A percentile compares a stretch with the other conserved stretches of the same genome.
These are phyloP conservation scores for Aspergillus candidus DNA, from an alignment of 2,329 filamentous ascomycete genomes.

Conservation along the genomic window DNA sequence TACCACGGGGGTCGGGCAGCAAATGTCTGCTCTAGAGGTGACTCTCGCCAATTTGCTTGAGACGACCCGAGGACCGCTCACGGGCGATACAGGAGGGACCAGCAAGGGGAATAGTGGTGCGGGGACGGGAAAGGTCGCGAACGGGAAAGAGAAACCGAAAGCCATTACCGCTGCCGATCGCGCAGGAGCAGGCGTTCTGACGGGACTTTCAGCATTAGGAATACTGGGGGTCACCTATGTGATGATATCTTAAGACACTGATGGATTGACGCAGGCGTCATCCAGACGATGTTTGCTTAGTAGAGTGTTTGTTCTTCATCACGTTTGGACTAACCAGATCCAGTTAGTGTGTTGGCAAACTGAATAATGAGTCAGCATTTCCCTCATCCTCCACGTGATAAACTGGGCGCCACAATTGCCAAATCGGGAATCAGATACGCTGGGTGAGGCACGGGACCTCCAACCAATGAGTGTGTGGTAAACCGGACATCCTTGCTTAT, in stretches of 20 bases:
- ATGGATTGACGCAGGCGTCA: too few species aligned
- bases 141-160: constrained; percentile 16
- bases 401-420: neutral
- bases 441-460: neutral
- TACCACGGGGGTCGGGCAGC: constrained; percentile 31
- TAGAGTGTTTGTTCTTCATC: neutral
- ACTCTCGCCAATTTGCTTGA: constrained; percentile 51
- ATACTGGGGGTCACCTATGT: constrained; percentile 8
- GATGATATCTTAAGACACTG: neutral
- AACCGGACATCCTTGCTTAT: too few species aligned
- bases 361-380: too few species aligned
- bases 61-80: constrained; percentile 35
- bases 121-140: constrained; percentile 19
- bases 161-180: constrained; percentile 23
- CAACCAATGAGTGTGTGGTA: constrained; percentile 4
- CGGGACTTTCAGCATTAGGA: constrained; percentile 22
- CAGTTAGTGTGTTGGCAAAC: too few species aligned
- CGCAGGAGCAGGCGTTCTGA: constrained; percentile 23
- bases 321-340: too few species aligned
- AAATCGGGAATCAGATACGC: constrained; percentile 10
- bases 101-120: constrained; percentile 40
- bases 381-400: neutral
- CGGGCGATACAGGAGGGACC: constrained; percentile 50
- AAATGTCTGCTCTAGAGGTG: constrained; percentile 46
- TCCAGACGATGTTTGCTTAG: neutral